Conservation (phyloP, 805 yeast genomes). For the Yamadazyma kitorensis region DNA sequence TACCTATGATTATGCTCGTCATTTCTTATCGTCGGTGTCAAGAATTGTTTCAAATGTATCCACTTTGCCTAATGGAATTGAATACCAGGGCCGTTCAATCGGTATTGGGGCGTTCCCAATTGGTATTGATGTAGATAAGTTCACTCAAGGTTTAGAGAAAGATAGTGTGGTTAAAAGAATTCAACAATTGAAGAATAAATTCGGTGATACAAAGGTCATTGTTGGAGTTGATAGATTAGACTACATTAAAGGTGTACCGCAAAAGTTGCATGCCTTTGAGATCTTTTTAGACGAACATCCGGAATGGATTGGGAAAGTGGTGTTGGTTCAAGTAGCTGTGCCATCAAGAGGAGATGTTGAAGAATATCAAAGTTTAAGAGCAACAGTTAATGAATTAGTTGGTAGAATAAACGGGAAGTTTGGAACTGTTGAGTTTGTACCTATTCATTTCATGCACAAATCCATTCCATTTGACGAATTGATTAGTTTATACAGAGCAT, state of each 20-base stretch:
- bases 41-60: constrained; percentile 70
- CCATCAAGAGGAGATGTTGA: constrained; percentile 98
- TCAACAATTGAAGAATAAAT: constrained; percentile 52
- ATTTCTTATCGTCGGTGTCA: constrained; percentile 85
- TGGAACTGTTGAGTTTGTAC: constrained; percentile 96
- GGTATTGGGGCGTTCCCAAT: constrained; percentile 97
- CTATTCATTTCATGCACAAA: constrained; percentile 94
- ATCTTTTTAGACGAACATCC: constrained; percentile 90
- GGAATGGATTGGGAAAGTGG: constrained; percentile 97
- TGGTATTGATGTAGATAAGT: constrained; percentile 94
- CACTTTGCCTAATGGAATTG: constrained; percentile 89
- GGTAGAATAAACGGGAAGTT: constrained; percentile 95
- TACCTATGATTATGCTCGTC: constrained; percentile 98
- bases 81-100: constrained; percentile 70
- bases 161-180: constrained; percentile 66
- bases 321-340: constrained; percentile 93
- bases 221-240: constrained; percentile 97
- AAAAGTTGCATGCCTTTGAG: constrained; percentile 93
- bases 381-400: constrained; percentile 92
- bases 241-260: constrained; percentile 97
- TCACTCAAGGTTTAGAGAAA: constrained; percentile 71
- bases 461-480: constrained; percentile 88
- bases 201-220: constrained; percentile 79
- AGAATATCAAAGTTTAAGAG: constrained; percentile 90
- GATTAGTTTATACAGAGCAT: constrained; percentile 77